A percentile compares a stretch with the other conserved stretches of the same genome.
Evolutionary conservation across 2,329 filamentous ascomycete species (phyloP).

Genomic region (Penicillium corylophilum): DNA sequence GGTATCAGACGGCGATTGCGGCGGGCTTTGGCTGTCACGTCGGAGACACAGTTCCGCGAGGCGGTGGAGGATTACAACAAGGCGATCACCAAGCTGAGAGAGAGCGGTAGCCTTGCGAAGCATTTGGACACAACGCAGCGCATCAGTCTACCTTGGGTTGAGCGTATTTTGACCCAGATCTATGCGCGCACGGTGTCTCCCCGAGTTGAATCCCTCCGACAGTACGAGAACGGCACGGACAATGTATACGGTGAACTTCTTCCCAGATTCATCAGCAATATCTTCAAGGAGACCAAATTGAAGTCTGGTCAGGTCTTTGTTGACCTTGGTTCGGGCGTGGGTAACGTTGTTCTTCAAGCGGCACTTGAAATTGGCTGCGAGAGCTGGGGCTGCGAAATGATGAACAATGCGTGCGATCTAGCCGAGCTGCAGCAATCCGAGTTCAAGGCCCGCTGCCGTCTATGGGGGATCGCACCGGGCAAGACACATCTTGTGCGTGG

Average conservation of each 20-base stretch:
- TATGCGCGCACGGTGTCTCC: slow-evolving; percentile 93
- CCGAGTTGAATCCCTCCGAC: slow-evolving; percentile 75
- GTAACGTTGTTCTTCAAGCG: slow-evolving; percentile 91
- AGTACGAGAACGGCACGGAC: slow-evolving; percentile 86
- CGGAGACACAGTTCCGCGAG: slow-evolving; percentile 68
- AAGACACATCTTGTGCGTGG: slow-evolving; percentile 76
- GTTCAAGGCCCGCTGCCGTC: slow-evolving; percentile 76
- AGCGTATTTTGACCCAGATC: slow-evolving; percentile 80
- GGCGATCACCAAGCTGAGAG: slow-evolving; percentile 63
- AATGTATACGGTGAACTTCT: slow-evolving; percentile 94
- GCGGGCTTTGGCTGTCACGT: slow-evolving; percentile 67
- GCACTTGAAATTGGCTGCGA: slow-evolving; percentile 91
- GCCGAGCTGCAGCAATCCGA: slow-evolving; percentile 78
- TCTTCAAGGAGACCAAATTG: slow-evolving; percentile 75
- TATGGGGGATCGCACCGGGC: slow-evolving; percentile 85
- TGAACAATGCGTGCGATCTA: slow-evolving; percentile 82
- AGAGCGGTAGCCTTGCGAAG: slow-evolving; percentile 68
- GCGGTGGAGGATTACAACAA: slow-evolving; percentile 77
- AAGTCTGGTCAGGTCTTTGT: slow-evolving; percentile 85
- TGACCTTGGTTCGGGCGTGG: slow-evolving; percentile 91
- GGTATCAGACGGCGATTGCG: slow-evolving; percentile 77
- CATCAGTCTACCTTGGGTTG: slow-evolving; percentile 70
- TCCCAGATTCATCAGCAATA: slow-evolving; percentile 76
- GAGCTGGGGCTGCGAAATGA: slow-evolving; percentile 95
- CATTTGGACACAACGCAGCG: slow-evolving; percentile 69